phyloP scores from a whole-genome alignment of 2,329 filamentous ascomycete species.

The Fusarium sp. region DNA sequence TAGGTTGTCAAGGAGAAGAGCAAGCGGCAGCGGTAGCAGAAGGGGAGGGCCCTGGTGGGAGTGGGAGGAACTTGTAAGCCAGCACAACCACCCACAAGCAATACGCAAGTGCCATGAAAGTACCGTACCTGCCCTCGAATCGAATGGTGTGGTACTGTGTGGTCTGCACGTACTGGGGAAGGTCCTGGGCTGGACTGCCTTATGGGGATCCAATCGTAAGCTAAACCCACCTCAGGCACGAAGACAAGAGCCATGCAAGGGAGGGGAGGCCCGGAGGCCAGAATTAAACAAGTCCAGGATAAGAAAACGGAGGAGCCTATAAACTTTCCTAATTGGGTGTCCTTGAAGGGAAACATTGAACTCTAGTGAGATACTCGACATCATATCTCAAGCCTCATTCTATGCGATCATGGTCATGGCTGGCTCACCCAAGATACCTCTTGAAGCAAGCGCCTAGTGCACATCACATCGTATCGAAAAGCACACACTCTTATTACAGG shows the following conservation, averaged over 20 bases:
- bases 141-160: constrained; percentile 25
- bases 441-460: not conserved
- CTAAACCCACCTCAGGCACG: constrained; percentile 30
- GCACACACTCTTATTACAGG: constrained; percentile 1
- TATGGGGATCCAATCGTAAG: constrained; percentile 15
- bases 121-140: constrained; percentile 12
- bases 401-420: constrained; percentile 11
- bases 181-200: constrained; percentile 20
- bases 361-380: constrained; percentile 7
- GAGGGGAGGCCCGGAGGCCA: constrained; percentile 7
- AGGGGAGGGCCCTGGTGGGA: constrained; percentile 27
- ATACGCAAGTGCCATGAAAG: constrained; percentile 22
- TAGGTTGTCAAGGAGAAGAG: constrained; percentile 12
- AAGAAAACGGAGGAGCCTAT: constrained; percentile 16
- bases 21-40: constrained; percentile 9
- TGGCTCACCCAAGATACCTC: constrained; percentile 11
- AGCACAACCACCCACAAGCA: constrained; percentile 12
- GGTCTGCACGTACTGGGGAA: constrained; percentile 29
- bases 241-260: constrained; percentile 35
- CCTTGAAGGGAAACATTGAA: constrained; percentile 21
- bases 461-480: not conserved
- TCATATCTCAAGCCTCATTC: constrained; percentile 22
- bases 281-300: constrained; percentile 20
- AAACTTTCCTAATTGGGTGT: constrained; percentile 30
- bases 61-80: constrained; percentile 39